Evolutionary conservation across 441 rosid species (phyloP), one percentile per base, ranked within the genome.

Genomic region (Kokia cookei): DNA sequence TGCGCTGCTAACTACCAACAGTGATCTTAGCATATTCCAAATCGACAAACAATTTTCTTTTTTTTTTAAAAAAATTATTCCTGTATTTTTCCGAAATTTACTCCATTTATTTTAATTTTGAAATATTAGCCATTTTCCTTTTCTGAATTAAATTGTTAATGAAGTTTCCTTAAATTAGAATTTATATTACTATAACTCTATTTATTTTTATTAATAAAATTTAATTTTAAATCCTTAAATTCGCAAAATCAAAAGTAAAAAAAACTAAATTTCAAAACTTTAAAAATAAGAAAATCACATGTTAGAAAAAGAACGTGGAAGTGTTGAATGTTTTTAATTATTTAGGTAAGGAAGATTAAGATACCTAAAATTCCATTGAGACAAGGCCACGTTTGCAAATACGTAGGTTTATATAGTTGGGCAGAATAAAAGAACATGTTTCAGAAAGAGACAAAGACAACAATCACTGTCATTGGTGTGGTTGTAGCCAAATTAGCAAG

Each of bases 21-120:
- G 84, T 81, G 77, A 73, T 82, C 77, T 74, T 43, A 74, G 80
- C 84, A 85, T 85, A 78, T 86, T 80, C 77, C 79, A 74, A 76
- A 77, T 86, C 75, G 62, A 69, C 43, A 71, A 17, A 13, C 6
- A 35, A 32, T 4, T 32, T 4, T 19, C 0, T 19, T 19, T 19
- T 19, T 19, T 19, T n/a, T n/a, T n/a, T n/a, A 26, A 26, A 26
- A 2, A 26, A 27, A 0, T 29, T 32, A 32, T 32, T 32, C 6
- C 37, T 32, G 37, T 5, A 32, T 32, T 32, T 32, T 32, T 32
- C 37, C 37, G 6, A 32, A 32, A 32, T 4, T 4, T 4, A 32
- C 37, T 32, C 37, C 37, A 32, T 32, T 32, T 32, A 32, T 32
- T 32, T 32, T 32, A 4, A 32, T 32, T 32, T 4, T 1, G 5